Evolutionary conservation across 257 asterid species (phyloP).

Genomic region (Echites panduratus): DNA sequence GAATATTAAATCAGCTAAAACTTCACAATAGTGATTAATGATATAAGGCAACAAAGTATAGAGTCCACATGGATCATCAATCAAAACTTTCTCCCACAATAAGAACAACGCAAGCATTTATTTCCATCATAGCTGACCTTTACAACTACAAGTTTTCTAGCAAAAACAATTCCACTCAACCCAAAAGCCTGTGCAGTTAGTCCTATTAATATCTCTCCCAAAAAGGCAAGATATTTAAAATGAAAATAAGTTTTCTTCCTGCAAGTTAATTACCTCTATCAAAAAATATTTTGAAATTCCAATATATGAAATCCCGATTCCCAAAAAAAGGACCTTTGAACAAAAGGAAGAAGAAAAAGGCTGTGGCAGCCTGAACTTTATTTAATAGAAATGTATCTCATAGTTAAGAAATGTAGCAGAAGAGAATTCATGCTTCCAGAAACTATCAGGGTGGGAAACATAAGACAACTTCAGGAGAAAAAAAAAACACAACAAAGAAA

Average conservation of each 20-base stretch:
- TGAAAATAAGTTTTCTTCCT: background rate
- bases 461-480: background rate
- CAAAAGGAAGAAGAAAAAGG: background rate
- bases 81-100: background rate
- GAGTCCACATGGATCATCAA: background rate
- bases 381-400: background rate
- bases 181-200: background rate
- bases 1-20: background rate
- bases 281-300: background rate
- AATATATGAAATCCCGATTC: background rate
- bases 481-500: background rate
- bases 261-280: background rate
- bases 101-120: background rate
- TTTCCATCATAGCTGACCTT: background rate
- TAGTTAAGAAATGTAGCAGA: background rate
- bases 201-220: background rate
- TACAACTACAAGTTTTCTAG: background rate
- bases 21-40: background rate
- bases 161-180: background rate
- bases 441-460: background rate
- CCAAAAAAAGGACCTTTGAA: background rate
- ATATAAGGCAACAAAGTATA: background rate
- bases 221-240: background rate
- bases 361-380: background rate
- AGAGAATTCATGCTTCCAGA: background rate